Conservation (phyloP, 352 stramenopile genomes). For the Phytophthora citricola region DNA sequence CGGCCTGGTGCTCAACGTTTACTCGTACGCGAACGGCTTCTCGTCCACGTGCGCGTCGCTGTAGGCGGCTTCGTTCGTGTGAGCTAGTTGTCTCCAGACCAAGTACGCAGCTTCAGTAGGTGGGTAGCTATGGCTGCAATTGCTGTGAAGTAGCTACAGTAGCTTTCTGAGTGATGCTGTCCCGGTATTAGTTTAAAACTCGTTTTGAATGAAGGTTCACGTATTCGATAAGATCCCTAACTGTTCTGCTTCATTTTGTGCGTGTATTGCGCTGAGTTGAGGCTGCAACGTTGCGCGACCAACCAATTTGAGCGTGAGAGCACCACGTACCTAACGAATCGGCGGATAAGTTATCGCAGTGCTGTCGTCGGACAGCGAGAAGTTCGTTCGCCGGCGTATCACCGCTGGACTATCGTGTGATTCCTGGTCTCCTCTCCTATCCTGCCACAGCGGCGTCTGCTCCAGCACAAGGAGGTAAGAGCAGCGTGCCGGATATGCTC, state of each 20-base stretch:
- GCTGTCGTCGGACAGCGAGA: too few species aligned
- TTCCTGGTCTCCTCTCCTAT: neutral
- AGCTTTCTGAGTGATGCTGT: neutral
- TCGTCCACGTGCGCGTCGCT: constrained; percentile 22
- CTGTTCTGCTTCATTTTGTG: neutral
- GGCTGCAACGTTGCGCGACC: too few species aligned
- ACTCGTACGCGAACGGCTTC: constrained; percentile 37
- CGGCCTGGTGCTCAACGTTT: constrained; percentile 37
- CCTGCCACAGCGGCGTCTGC: neutral
- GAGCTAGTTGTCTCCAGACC: neutral
- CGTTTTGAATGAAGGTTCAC: constrained; percentile 3
- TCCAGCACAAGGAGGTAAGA: constrained; percentile 1
- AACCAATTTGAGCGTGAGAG: too few species aligned
- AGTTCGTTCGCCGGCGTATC: too few species aligned
- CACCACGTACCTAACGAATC: too few species aligned
- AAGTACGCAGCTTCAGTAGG: constrained; percentile 1
- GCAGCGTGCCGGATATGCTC: constrained; percentile 6
- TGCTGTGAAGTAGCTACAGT: neutral
- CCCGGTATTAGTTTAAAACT: neutral
- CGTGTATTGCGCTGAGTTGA: too few species aligned
- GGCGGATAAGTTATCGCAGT: too few species aligned
- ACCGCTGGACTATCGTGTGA: neutral
- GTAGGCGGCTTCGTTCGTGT: constrained; percentile 6
- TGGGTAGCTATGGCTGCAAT: neutral
- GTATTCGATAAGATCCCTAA: neutral